These are phyloP conservation scores for Calocera cornea DNA, from an alignment of 768 basidiomycete species.

Conservation along the genomic window DNA sequence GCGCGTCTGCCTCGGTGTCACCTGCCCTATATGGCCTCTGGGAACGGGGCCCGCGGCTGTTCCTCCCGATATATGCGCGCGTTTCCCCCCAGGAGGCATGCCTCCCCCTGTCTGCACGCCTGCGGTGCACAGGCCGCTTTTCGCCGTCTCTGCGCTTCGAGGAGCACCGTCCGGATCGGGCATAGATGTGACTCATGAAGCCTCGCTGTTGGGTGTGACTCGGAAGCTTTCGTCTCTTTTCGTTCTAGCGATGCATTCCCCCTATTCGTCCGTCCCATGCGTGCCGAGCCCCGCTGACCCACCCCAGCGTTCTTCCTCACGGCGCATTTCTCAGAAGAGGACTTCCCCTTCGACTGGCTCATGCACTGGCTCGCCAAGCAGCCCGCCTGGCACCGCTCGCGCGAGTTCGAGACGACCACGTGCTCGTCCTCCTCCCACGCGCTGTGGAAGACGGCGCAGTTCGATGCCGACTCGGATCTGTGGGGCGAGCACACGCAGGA, in stretches of 20 bases:
- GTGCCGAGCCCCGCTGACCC: neutral
- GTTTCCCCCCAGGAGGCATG: no score
- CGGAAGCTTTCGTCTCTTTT: no score
- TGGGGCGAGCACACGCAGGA: conserved; percentile 26
- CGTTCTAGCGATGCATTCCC: neutral
- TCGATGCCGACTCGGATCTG: neutral
- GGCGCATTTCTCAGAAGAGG: conserved; percentile 80
- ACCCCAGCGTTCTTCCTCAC: conserved; percentile 55
- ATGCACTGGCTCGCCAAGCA: conserved; percentile 81
- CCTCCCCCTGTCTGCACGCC: no score
- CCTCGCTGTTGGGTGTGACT: no score
- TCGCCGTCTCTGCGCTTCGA: no score
- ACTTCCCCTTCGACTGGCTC: conserved; percentile 82
- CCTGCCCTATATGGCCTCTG: no score
- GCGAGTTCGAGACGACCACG: conserved; percentile 81
- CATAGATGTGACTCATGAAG: no score
- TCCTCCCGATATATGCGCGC: no score
- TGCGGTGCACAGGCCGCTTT: no score
- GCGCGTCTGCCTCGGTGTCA: no score
- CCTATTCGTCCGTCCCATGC: neutral
- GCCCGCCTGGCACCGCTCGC: conserved; percentile 29
- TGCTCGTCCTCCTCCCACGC: conserved; percentile 22
- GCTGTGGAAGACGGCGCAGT: conserved; percentile 5
- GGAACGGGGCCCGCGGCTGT: no score
- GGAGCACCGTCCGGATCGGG: no score